phyloP scores from a whole-genome alignment of 2,329 filamentous ascomycete species.

The Immersiporthe knoxdaviesiana region DNA sequence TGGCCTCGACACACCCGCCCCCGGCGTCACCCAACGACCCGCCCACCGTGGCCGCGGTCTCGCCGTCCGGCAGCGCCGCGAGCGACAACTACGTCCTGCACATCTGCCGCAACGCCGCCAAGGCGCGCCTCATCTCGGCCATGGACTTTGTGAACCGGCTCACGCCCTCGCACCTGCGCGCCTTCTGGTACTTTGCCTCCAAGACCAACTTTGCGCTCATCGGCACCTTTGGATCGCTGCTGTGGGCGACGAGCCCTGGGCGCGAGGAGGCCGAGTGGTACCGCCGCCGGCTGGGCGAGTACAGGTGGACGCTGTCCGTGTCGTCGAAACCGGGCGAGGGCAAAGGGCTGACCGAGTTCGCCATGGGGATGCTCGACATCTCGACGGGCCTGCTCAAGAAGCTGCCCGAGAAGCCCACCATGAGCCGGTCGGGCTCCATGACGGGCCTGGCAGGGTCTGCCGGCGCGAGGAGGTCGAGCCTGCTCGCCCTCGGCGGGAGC shows the following conservation, averaged over 20 bases:
- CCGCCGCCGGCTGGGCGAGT: slow-evolving; percentile 80
- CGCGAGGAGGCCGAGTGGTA: slow-evolving; percentile 94
- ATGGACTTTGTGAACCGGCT: slow-evolving; percentile 98
- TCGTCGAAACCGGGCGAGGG: slow-evolving; percentile 72
- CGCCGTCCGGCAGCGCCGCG: slow-evolving; percentile 36
- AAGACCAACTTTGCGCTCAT: slow-evolving; percentile 94
- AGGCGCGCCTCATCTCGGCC: slow-evolving; percentile 89
- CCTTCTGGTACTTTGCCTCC: slow-evolving; percentile 90
- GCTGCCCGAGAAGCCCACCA: slow-evolving; percentile 70
- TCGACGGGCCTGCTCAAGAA: slow-evolving; percentile 70
- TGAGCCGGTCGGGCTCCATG: slow-evolving; percentile 59
- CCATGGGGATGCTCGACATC: slow-evolving; percentile 78
- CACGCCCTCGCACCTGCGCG: slow-evolving; percentile 80
- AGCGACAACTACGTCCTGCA: slow-evolving; percentile 83
- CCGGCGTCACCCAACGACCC: slow-evolving; percentile 31
- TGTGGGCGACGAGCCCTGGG: slow-evolving; percentile 87
- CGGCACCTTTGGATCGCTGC: slow-evolving; percentile 86
- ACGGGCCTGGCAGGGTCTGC: slow-evolving; percentile 56
- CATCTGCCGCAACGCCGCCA: slow-evolving; percentile 91
- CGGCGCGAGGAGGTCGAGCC: slow-evolving; percentile 41
- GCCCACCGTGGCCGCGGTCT: slow-evolving; percentile 25
- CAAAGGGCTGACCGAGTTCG: slow-evolving; percentile 65
- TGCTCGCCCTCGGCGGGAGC: slow-evolving; percentile 42
- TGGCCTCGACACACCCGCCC: slow-evolving; percentile 52
- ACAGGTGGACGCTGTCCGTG: slow-evolving; percentile 90